Base-by-base conservation (phyloP, 108 stramenopile genomes). In the Discostella stelligeroides region DNA sequence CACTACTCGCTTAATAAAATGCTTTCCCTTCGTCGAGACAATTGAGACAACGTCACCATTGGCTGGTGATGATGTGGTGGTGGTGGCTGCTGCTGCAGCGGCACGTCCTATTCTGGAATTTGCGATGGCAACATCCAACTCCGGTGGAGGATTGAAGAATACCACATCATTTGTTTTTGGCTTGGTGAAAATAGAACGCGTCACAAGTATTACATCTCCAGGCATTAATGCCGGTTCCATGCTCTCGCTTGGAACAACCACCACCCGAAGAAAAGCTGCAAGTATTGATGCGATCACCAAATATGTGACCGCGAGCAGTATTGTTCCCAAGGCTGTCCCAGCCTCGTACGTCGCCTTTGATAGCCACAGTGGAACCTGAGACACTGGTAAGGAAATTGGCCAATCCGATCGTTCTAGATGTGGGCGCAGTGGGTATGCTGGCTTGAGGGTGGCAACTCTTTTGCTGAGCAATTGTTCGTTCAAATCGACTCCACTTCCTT, bases 1-100 rank as follows among this genome's bases (percentile, higher is more conserved):
- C 13, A 85, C 84, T 4, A 87, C 86, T 5, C 86, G 68, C 72
- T 87, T 87, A 7, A 87, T n/a, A 39, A 87, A 87, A 53, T 87
- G 81, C 38, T 79, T 73, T 18, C 85, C 85, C 53, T 82, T 84
- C 1, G 82, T 82, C 0, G 81, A 73, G 17, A 72, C 63, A 65
- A 72, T 56, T 20, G 69, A 39, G 27, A 72, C 39, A 34, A 59
- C 58, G 38, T 48, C 76, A 28, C 41, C 17, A 2, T 3, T 15
- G 23, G 51, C 3, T 11, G 21, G 11, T 18, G 17, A 20, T 23
- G 51, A 24, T 7, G 51, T 11, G 7, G 7, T 15, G 40, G 28
- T 18, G 6, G 43, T 18, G 15, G 64, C 38, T 7, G 72, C 63
- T 23, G 60, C 63, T 10, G 56, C 56, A n/a, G 59, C 47, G 6